phyloP scores from a whole-genome alignment of 768 basidiomycete species.

The Leccinellum luteum region DNA sequence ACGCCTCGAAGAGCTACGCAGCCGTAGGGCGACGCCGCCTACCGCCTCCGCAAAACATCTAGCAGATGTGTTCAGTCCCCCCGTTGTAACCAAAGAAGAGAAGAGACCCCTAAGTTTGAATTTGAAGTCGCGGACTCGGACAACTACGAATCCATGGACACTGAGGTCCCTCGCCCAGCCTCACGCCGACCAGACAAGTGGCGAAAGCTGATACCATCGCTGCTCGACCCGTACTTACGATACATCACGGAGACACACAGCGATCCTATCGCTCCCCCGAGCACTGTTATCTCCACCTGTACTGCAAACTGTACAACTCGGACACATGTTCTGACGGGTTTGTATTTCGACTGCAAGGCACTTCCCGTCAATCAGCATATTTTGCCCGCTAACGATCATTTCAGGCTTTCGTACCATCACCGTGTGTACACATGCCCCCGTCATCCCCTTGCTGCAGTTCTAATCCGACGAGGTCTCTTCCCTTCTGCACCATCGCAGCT shows the following conservation, averaged over 20 bases:
- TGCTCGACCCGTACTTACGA: not conserved
- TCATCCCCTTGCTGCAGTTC: not conserved
- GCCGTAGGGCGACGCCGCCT: not conserved
- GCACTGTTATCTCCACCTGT: not conserved
- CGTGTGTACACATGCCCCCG: not conserved
- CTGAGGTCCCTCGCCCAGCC: not conserved
- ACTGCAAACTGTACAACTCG: not conserved
- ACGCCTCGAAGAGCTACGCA: not conserved
- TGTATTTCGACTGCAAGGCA: not conserved
- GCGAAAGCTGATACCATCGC: not conserved
- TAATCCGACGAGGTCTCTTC: not conserved
- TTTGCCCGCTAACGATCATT: not conserved
- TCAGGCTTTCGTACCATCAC: not conserved
- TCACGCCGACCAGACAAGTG: not conserved
- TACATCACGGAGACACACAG: not conserved
- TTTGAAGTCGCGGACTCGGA: not conserved
- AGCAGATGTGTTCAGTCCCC: not conserved
- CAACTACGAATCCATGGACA: not conserved
- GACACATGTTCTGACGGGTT: not conserved
- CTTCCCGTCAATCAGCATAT: not conserved
- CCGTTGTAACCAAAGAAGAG: not conserved
- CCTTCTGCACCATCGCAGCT: not conserved
- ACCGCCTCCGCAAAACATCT: not conserved
- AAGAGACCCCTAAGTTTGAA: not conserved
- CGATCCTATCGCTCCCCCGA: not conserved